Evolutionary conservation across 257 asterid genomes (phyloP).

Genomic region (Rauvolfia tetraphylla): DNA sequence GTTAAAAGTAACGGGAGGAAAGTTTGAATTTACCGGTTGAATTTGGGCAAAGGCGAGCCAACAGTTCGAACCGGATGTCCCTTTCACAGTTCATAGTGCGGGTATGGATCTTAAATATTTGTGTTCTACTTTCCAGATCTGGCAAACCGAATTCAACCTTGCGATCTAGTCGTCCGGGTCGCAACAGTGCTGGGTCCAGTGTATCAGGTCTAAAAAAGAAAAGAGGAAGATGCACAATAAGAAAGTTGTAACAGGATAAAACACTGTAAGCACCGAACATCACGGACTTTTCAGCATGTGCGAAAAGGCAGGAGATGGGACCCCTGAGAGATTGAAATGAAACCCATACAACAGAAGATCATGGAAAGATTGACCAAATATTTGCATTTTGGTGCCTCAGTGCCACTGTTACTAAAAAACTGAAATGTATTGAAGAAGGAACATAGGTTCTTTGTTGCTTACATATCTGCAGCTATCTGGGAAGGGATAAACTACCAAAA

Average conservation of each 20-base stretch:
- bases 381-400: not conserved
- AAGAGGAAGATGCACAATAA: constrained; percentile 3
- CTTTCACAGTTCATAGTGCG: constrained; percentile 84
- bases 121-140: constrained; percentile 78
- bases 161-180: constrained; percentile 92
- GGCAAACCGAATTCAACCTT: constrained; percentile 98
- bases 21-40: constrained; percentile 60
- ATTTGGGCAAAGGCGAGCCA: constrained; percentile 95
- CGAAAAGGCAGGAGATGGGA: not conserved
- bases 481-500: not conserved
- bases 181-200: constrained; percentile 85
- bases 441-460: not conserved
- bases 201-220: constrained; percentile 77
- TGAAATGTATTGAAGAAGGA: not conserved
- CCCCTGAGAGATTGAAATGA: not conserved
- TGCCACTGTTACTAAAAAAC: not conserved
- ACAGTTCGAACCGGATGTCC: constrained; percentile 71
- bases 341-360: not conserved
- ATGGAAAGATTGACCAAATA: not conserved
- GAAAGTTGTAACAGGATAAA: not conserved
- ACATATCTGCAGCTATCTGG: not conserved
- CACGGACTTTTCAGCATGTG: not conserved
- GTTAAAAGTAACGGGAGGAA: not conserved
- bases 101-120: constrained; percentile 74
- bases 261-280: not conserved